Evolutionary conservation across 2,329 filamentous ascomycete species (phyloP).

Genomic region (Pestalotiopsis fici): DNA sequence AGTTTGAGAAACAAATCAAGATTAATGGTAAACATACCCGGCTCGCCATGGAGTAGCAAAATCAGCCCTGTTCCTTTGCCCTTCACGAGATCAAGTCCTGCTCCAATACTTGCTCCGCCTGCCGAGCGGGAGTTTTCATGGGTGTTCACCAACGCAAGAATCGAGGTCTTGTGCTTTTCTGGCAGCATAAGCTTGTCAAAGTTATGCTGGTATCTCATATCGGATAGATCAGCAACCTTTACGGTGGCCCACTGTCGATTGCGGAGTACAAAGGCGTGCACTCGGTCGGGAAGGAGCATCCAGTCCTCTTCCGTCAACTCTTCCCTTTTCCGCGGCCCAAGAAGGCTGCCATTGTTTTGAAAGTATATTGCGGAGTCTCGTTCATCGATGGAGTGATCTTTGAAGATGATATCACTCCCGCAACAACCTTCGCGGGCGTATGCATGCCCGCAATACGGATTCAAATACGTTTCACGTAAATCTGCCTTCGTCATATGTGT

Average conservation of each 20-base stretch:
- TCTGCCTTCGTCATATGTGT: neutral
- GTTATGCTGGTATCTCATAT: neutral
- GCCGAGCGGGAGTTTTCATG: neutral
- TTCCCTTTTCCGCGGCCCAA: neutral
- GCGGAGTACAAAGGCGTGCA: neutral
- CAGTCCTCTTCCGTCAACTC: neutral
- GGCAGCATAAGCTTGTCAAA: neutral
- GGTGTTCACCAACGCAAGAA: neutral
- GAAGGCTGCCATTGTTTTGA: neutral
- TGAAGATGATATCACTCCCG: neutral
- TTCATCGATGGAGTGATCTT: neutral
- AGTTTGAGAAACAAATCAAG: constrained; percentile 38
- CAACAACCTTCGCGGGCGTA: neutral
- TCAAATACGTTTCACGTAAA: neutral
- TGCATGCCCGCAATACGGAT: neutral
- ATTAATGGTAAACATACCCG: neutral
- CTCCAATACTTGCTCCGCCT: neutral
- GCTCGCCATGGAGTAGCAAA: constrained; percentile 12
- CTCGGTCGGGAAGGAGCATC: neutral
- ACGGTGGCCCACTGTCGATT: neutral
- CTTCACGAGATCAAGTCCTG: neutral
- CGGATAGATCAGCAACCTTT: neutral
- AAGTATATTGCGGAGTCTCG: neutral
- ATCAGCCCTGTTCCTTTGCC: constrained; percentile 8
- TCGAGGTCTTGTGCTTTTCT: neutral